Evolutionary conservation across 768 basidiomycete genomes (phyloP).

Genomic region (Lactarius akahatsu): DNA sequence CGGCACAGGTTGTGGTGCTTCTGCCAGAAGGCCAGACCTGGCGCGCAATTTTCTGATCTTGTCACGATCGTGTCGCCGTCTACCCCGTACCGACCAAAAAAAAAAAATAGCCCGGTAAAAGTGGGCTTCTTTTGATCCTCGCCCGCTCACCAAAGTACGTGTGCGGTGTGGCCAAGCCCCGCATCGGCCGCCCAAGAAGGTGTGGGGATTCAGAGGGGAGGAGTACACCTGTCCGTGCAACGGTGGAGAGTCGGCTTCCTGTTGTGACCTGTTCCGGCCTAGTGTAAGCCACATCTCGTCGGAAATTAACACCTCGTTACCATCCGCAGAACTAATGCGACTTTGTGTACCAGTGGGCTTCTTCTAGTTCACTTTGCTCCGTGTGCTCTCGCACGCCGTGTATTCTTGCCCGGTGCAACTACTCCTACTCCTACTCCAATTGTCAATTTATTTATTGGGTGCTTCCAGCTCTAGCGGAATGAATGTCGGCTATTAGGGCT

Average conservation of each 20-base stretch:
- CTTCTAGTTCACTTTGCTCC: neutral
- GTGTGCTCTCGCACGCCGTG: neutral
- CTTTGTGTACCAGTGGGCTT: too few relatives aligned
- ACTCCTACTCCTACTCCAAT: neutral
- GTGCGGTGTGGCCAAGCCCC: neutral
- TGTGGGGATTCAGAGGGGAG: neutral
- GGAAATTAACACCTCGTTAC: conserved; percentile 3
- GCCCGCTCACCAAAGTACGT: conserved; percentile 13
- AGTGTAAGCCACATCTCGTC: neutral
- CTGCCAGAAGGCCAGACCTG: neutral
- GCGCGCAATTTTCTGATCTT: neutral
- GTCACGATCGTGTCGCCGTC: conserved; percentile 13
- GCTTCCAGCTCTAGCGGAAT: conserved; percentile 6
- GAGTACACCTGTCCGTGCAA: too few relatives aligned
- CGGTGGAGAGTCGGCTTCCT: neutral
- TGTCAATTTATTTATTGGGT: neutral
- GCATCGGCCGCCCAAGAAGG: conserved; percentile 21
- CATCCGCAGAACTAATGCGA: neutral
- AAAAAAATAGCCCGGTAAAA: neutral
- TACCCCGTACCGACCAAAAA: conserved; percentile 5
- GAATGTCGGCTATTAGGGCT: conserved; percentile 3
- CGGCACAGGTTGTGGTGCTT: conserved; percentile 2
- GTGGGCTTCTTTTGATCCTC: conserved; percentile 21
- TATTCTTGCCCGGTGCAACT: neutral
- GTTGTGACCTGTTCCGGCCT: neutral